Evolutionary conservation across 2,329 filamentous ascomycete genomes (phyloP).

Genomic region (Colletotrichum falcatum): DNA sequence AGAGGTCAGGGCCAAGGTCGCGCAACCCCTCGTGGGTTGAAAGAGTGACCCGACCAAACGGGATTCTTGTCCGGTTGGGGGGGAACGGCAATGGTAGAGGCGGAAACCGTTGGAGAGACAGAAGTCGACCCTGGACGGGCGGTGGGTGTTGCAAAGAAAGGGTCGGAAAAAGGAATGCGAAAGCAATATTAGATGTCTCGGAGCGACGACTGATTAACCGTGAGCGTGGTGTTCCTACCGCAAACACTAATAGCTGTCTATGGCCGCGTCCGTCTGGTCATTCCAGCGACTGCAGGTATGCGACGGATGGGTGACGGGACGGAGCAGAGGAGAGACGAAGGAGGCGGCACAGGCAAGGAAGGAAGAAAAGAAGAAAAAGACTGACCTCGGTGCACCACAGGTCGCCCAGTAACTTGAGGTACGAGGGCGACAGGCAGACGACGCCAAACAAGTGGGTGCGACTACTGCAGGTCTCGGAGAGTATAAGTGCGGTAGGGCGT

Average conservation of each 20-base stretch:
- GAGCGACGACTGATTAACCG: constrained; percentile 30
- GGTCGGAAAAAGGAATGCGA: constrained; percentile 21
- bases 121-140: background rate
- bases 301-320: constrained; percentile 11
- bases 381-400: constrained; percentile 31
- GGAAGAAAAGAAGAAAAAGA: constrained; percentile 13
- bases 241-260: background rate
- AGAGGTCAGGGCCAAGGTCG: constrained; percentile 7
- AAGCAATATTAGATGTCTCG: constrained; percentile 33
- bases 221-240: constrained; percentile 25
- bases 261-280: constrained; percentile 7
- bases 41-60: constrained; percentile 17
- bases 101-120: constrained; percentile 14
- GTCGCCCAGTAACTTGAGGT: constrained; percentile 26
- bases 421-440: constrained; percentile 7
- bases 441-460: constrained; percentile 11
- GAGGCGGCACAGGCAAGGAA: background rate
- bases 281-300: constrained; percentile 27
- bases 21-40: constrained; percentile 33
- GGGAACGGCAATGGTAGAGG: background rate
- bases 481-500: constrained; percentile 8
- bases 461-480: constrained; percentile 12
- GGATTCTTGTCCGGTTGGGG: constrained; percentile 1
- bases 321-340: constrained; percentile 6
- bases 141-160: constrained; percentile 6